Percentiles rank a stretch among this genome's conserved stretches.
Conservation (phyloP, 331 rosid genomes). For the Quercus tomentella region DNA sequence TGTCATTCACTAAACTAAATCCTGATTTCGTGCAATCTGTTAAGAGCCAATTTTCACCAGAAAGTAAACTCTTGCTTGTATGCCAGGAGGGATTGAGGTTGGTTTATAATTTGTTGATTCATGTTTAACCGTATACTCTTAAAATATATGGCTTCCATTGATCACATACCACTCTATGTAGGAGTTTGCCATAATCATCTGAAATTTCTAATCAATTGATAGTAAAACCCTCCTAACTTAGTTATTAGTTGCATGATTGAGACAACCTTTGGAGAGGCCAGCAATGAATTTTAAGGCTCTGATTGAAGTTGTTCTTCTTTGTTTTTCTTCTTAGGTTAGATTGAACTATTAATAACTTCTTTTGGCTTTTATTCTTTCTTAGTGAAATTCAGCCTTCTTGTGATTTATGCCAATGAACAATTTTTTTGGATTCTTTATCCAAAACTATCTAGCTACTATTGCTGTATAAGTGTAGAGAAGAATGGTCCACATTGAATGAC, state of each 20-base stretch:
- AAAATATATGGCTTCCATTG: neutral
- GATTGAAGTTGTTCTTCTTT: neutral
- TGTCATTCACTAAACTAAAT: slow-evolving; percentile 79
- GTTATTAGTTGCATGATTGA: neutral
- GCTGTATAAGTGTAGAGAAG: neutral
- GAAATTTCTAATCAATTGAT: neutral
- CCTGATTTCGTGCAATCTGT: slow-evolving; percentile 75
- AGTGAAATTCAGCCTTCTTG: neutral
- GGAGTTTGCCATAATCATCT: neutral
- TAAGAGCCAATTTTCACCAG: slow-evolving; percentile 59
- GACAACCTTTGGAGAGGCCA: neutral
- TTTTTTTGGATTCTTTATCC: neutral
- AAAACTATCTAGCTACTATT: neutral
- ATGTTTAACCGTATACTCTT: neutral
- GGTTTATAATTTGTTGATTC: slow-evolving; percentile 20
- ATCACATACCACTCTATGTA: neutral
- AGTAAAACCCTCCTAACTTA: neutral
- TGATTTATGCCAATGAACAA: neutral
- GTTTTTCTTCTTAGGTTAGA: neutral
- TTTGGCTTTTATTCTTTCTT: neutral
- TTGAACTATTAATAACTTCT: neutral
- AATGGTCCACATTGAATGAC: neutral
- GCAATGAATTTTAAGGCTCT: neutral
- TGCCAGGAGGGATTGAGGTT: slow-evolving; percentile 98
- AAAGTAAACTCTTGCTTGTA: slow-evolving; percentile 68